A percentile compares a stretch with the other conserved stretches of the same genome.
Conservation (phyloP, 2,329 filamentous ascomycete species). For the Acrodontium crateriforme region DNA sequence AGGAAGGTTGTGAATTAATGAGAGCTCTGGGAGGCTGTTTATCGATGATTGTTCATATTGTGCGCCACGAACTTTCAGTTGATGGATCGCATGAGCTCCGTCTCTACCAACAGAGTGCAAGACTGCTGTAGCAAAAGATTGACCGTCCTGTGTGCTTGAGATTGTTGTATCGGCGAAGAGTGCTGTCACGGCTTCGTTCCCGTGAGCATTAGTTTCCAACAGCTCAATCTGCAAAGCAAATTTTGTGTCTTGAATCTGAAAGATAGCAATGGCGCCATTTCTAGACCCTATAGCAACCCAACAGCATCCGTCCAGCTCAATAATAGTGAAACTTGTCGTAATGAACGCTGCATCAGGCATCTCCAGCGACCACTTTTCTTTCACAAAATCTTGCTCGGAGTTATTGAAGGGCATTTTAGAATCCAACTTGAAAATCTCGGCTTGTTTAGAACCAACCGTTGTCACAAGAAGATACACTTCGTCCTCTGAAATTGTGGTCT, state of each 20-base stretch:
- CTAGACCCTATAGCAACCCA: constrained; percentile 39
- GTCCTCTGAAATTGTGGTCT: constrained; percentile 4
- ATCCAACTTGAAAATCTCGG: too few relatives aligned
- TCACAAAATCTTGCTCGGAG: too few relatives aligned
- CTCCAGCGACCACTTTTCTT: constrained; percentile 2
- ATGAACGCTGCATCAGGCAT: constrained; percentile 35
- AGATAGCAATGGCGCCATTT: constrained; percentile 38
- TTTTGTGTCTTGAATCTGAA: constrained; percentile 1
- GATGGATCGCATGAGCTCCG: constrained; percentile 59
- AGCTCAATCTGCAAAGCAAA: too few relatives aligned
- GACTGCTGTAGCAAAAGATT: too few relatives aligned
- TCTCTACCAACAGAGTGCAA: constrained; percentile 66
- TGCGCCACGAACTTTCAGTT: constrained; percentile 15
- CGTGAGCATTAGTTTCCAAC: constrained; percentile 26
- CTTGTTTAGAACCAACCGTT: too few relatives aligned
- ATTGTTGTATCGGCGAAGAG: constrained; percentile 32
- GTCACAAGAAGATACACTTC: constrained; percentile 24
- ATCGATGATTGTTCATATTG: constrained; percentile 7
- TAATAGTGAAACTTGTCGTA: constrained; percentile 28
- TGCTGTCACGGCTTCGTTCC: constrained; percentile 53
- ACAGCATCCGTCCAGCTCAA: neutral
- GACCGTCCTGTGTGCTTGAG: constrained; percentile 9
- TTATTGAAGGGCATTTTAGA: too few relatives aligned
- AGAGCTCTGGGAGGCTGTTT: too few relatives aligned
- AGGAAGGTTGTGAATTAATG: constrained; percentile 51